Evolutionary conservation across 768 basidiomycete species (phyloP).

Genomic region (Auriscalpium vulgare): DNA sequence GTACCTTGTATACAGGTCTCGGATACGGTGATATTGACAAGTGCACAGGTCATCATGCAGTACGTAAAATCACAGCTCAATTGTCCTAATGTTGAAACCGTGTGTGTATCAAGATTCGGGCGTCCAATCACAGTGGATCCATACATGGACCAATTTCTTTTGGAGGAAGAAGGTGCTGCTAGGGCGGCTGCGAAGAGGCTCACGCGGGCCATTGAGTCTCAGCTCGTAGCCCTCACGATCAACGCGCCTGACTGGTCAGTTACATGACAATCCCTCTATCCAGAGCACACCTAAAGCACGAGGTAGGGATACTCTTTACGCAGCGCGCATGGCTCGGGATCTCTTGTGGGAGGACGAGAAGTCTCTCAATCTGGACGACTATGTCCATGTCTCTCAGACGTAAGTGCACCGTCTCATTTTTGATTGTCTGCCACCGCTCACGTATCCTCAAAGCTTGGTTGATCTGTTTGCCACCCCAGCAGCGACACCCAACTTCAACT

Average conservation of each 20-base stretch:
- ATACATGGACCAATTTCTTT: conserved; percentile 74
- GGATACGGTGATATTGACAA: not conserved
- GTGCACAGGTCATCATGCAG: conserved; percentile 61
- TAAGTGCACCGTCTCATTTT: conserved; percentile 33
- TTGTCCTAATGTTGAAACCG: not conserved
- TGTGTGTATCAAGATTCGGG: conserved; percentile 56
- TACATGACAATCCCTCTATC: not conserved
- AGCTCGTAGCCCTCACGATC: conserved; percentile 69
- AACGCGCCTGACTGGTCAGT: conserved; percentile 93
- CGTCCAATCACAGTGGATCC: conserved; percentile 67
- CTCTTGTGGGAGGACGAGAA: conserved; percentile 84
- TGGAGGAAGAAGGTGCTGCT: conserved; percentile 53
- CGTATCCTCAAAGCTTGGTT: conserved; percentile 49
- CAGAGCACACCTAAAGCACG: not conserved
- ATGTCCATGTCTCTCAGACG: conserved; percentile 85
- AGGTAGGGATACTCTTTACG: conserved; percentile 80
- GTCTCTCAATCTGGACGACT: conserved; percentile 72
- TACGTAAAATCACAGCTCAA: conserved; percentile 27
- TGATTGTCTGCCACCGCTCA: conserved; percentile 7
- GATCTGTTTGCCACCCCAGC: conserved; percentile 77
- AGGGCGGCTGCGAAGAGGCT: conserved; percentile 82
- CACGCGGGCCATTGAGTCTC: conserved; percentile 63
- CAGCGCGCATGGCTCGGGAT: conserved; percentile 87
- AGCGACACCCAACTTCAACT: conserved; percentile 48
- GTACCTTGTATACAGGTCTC: conserved; percentile 22